Evolutionary conservation across 768 basidiomycete genomes (phyloP).

Genomic region (Ramaria sp.): DNA sequence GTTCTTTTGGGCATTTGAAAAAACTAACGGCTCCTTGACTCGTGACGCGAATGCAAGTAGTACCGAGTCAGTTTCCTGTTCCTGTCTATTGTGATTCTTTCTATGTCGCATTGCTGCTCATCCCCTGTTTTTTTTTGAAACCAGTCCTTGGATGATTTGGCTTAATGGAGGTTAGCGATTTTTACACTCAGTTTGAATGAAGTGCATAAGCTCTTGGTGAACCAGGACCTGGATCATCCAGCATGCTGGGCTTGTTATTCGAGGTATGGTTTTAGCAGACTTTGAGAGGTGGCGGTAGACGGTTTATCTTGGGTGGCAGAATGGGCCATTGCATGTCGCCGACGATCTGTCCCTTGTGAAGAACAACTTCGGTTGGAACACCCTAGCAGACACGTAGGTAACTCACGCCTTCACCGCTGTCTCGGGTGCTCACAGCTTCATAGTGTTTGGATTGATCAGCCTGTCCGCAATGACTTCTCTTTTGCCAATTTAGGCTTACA

Average conservation of each 20-base stretch:
- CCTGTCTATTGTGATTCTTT: not conserved
- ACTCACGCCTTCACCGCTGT: not conserved
- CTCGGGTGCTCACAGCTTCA: not conserved
- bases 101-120: not conserved
- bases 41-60: not conserved
- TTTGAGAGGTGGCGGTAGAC: not conserved
- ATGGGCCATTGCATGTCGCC: conserved; percentile 55
- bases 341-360: conserved; percentile 36
- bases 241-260: conserved; percentile 11
- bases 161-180: conserved; percentile 13
- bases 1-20: conserved; percentile 33
- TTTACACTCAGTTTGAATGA: not conserved
- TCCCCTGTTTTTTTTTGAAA: not conserved
- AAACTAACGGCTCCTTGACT: conserved; percentile 26
- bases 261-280: not conserved
- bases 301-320: conserved; percentile 21
- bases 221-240: conserved; percentile 13
- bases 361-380: conserved; percentile 50
- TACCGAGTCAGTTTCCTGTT: not conserved
- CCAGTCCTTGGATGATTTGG: conserved; percentile 14
- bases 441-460: conserved; percentile 67
- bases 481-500: not conserved
- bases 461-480: conserved; percentile 28
- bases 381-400: conserved; percentile 34
- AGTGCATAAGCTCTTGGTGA: not conserved